Conservation (phyloP, 495 filamentous ascomycete genomes). For the Neurospora cerealis region DNA sequence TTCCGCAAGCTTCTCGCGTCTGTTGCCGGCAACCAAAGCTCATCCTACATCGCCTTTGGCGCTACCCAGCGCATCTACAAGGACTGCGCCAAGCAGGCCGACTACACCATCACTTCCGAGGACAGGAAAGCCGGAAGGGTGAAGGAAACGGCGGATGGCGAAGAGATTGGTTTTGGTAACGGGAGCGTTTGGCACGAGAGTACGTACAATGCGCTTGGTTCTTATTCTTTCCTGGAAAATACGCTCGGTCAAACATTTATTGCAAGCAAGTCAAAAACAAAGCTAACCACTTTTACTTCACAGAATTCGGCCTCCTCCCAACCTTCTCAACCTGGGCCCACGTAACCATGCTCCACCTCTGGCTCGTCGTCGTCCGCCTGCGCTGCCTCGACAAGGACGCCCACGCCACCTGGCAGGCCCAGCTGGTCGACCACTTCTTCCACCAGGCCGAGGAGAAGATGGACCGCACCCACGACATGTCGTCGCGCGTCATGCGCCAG, state of each 20-base stretch:
- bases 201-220: constrained; percentile 27
- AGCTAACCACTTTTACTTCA: neutral
- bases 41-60: constrained; percentile 29
- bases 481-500: constrained; percentile 56
- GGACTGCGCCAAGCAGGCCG: constrained; percentile 63
- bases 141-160: constrained; percentile 56
- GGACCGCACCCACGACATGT: constrained; percentile 57
- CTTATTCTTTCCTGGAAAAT: constrained; percentile 10
- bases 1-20: neutral
- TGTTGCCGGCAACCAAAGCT: neutral
- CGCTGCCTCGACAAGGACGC: constrained; percentile 55
- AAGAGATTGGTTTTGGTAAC: constrained; percentile 65
- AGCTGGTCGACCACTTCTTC: constrained; percentile 84
- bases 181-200: constrained; percentile 79
- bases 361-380: constrained; percentile 78
- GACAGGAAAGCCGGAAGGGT: constrained; percentile 45
- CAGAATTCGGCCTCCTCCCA: constrained; percentile 53
- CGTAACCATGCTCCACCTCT: constrained; percentile 92
- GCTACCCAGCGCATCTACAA: constrained; percentile 71
- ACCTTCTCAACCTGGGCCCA: constrained; percentile 96
- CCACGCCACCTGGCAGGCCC: constrained; percentile 30
- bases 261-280: neutral
- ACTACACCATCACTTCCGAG: constrained; percentile 57
- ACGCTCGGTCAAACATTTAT: neutral
- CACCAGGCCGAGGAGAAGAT: constrained; percentile 83